These are phyloP conservation scores for Proliferodiscus dingleyae DNA, from an alignment of 2,329 filamentous ascomycete species.

Conservation along the genomic window DNA sequence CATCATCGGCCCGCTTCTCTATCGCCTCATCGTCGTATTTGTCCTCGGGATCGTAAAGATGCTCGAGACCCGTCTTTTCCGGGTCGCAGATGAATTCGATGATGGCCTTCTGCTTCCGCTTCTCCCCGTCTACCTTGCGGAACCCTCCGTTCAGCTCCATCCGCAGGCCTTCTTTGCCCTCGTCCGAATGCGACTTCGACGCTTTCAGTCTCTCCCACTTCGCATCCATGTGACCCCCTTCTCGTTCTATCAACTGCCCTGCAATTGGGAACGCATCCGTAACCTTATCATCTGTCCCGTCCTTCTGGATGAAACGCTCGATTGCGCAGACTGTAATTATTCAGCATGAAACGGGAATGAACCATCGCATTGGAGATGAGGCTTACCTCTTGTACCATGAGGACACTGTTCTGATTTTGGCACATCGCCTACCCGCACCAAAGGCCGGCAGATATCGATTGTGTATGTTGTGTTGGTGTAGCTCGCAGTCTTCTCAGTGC, in stretches of 20 bases:
- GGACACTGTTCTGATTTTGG: constrained; percentile 59
- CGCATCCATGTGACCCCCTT: constrained; percentile 58
- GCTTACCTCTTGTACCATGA: constrained; percentile 61
- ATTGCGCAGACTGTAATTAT: constrained; percentile 67
- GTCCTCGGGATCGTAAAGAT: constrained; percentile 55
- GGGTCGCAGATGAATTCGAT: constrained; percentile 82
- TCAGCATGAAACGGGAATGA: neutral
- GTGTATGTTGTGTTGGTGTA: constrained; percentile 75
- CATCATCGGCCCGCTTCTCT: constrained; percentile 24
- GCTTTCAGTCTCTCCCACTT: constrained; percentile 61
- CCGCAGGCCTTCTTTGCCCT: constrained; percentile 65
- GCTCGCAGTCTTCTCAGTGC: constrained; percentile 40
- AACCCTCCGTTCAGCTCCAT: constrained; percentile 62
- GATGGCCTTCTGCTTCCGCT: constrained; percentile 65
- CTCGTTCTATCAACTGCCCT: constrained; percentile 58
- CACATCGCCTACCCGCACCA: constrained; percentile 54
- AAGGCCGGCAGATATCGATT: constrained; percentile 66
- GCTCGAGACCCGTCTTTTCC: constrained; percentile 68
- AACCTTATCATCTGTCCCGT: constrained; percentile 44
- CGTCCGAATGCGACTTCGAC: constrained; percentile 59
- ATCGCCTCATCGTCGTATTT: constrained; percentile 42
- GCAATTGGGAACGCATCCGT: constrained; percentile 66
- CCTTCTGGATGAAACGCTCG: constrained; percentile 48
- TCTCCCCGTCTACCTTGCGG: constrained; percentile 46
- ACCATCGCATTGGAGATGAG: neutral